phyloP scores from a whole-genome alignment of 208 protist species.

The Spongospora subterranea region DNA sequence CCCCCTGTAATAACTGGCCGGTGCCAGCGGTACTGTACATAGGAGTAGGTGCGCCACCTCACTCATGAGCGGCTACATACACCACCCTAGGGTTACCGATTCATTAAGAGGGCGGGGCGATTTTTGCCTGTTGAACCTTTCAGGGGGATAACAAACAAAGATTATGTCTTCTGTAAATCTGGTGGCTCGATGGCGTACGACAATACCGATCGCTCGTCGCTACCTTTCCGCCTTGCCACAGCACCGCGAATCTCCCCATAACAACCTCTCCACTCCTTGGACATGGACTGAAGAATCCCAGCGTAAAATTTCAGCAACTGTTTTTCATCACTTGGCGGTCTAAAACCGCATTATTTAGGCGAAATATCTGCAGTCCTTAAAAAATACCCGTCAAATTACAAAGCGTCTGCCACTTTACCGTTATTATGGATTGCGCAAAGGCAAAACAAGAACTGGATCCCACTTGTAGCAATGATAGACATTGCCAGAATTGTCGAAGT shows the following conservation, averaged over 20 bases:
- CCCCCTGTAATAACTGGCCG: no score
- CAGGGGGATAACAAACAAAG: no score
- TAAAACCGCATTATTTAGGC: neutral
- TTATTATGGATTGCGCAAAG: constrained; percentile 67
- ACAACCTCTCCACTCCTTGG: constrained; percentile 75
- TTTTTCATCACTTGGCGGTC: neutral
- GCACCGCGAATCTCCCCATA: constrained; percentile 77
- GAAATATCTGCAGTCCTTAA: constrained; percentile 72
- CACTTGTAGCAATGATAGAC: constrained; percentile 83
- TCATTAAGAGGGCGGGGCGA: no score
- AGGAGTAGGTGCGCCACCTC: no score
- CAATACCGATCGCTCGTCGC: neutral
- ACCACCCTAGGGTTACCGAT: no score
- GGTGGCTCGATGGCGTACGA: neutral
- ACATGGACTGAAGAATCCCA: constrained; percentile 78
- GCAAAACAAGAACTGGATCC: constrained; percentile 75
- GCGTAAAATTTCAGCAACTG: neutral
- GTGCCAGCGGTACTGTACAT: no score
- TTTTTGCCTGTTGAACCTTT: no score
- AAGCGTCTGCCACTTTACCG: constrained; percentile 76
- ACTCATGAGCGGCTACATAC: no score
- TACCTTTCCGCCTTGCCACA: constrained; percentile 62
- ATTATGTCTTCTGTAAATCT: no score
- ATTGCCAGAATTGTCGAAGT: constrained; percentile 75
- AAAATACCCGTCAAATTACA: constrained; percentile 80